Evolutionary conservation across 225 moss, liverwort and hornwort genomes (phyloP).

Genomic region (Pseudisothecium myosuroides): DNA sequence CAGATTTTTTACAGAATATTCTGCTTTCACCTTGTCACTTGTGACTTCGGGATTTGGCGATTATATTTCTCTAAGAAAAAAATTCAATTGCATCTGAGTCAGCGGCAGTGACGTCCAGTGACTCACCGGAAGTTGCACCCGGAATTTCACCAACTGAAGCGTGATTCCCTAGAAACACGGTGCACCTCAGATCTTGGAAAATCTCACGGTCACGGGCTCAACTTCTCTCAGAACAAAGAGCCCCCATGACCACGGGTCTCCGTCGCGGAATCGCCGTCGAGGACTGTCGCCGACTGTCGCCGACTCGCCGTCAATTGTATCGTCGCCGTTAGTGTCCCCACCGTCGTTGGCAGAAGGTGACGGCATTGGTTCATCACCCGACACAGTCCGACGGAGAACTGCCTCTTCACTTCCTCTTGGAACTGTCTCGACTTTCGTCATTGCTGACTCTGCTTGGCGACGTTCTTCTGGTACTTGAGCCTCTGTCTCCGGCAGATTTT

Average conservation of each 20-base stretch:
- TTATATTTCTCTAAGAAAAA: not conserved
- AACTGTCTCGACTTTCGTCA: not conserved
- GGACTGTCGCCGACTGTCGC: not conserved
- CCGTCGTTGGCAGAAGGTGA: not conserved
- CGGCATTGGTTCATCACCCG: not conserved
- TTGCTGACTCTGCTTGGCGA: constrained; percentile 9
- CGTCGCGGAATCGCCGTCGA: not conserved
- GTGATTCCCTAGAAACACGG: no score
- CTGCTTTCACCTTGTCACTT: not conserved
- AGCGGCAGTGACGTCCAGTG: not conserved
- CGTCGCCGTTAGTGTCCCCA: not conserved
- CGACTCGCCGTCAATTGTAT: not conserved
- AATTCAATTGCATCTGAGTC: not conserved
- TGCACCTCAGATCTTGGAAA: not conserved
- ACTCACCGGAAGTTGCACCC: not conserved
- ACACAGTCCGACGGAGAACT: not conserved
- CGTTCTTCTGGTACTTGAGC: not conserved
- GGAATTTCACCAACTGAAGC: not conserved
- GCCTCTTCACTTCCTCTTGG: not conserved
- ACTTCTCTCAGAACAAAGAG: not conserved
- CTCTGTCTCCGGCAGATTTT: not conserved
- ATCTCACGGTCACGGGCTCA: not conserved
- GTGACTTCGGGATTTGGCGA: not conserved
- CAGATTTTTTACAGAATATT: not conserved
- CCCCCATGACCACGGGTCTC: not conserved